These are phyloP conservation scores for Melanomma pulvis-pyrius DNA, from an alignment of 495 filamentous ascomycete species.

Conservation along the genomic window DNA sequence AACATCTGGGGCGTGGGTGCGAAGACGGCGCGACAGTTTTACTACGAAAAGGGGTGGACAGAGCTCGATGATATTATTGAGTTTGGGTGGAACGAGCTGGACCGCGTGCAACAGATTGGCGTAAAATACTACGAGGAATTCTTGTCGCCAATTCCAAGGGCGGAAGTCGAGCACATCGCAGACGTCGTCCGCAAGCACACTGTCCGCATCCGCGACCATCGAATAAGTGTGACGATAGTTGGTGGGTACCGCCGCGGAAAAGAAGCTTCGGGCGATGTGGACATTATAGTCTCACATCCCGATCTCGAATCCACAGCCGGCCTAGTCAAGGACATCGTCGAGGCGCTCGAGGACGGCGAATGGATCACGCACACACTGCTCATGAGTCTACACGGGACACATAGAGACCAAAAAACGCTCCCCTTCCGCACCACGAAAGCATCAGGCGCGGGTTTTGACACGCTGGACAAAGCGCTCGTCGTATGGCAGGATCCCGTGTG, in stretches of 20 bases:
- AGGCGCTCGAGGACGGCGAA: conserved; percentile 63
- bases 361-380: conserved; percentile 85
- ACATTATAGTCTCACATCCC: conserved; percentile 81
- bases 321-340: conserved; percentile 69
- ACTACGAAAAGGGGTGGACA: conserved; percentile 72
- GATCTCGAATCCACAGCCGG: conserved; percentile 65
- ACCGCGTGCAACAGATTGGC: conserved; percentile 86
- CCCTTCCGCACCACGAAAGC: conserved; percentile 49
- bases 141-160: conserved; percentile 65
- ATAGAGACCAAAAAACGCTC: conserved; percentile 70
- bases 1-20: conserved; percentile 90
- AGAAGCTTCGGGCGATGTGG: conserved; percentile 72
- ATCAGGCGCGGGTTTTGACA: conserved; percentile 71
- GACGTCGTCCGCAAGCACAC: conserved; percentile 65
- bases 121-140: conserved; percentile 96
- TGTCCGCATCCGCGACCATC: conserved; percentile 50
- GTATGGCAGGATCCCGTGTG: conserved; percentile 86
- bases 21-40: conserved; percentile 80
- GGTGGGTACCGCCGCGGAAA: conserved; percentile 90
- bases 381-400: conserved; percentile 64
- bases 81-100: conserved; percentile 74
- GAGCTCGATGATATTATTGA: conserved; percentile 84
- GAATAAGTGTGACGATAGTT: conserved; percentile 73
- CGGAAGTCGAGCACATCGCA: conserved; percentile 73
- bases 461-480: conserved; percentile 85